Percentiles rank a stretch among this genome's conserved stretches.
Conservation (phyloP, 2,329 filamentous ascomycete genomes). For the Cladosporium austrohemisphaericum region DNA sequence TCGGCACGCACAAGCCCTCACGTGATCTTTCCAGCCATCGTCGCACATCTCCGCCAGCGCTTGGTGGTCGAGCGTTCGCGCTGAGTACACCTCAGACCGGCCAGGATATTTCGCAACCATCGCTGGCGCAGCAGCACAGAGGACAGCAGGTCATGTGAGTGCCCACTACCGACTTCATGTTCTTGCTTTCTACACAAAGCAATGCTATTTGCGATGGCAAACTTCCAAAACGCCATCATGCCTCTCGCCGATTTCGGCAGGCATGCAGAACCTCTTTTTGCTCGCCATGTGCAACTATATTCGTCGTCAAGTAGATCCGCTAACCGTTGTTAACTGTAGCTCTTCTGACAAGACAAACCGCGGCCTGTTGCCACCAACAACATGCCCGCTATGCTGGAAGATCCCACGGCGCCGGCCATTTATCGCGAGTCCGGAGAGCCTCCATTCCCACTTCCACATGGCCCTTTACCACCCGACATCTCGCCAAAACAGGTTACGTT, state of each 20-base stretch:
- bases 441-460: slow-evolving; percentile 61
- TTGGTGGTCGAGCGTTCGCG: neutral
- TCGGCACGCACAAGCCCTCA: too few species aligned
- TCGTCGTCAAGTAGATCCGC: neutral
- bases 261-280: neutral
- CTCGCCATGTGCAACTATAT: neutral
- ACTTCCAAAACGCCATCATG: too few species aligned
- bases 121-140: neutral
- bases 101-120: slow-evolving; percentile 14
- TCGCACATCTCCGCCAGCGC: neutral
- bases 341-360: neutral
- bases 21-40: too few species aligned
- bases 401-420: slow-evolving; percentile 67
- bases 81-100: slow-evolving; percentile 12
- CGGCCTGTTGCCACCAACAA: slow-evolving; percentile 24
- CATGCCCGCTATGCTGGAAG: slow-evolving; percentile 78
- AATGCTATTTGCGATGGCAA: neutral
- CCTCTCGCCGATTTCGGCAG: neutral
- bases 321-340: slow-evolving; percentile 5
- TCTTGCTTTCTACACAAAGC: too few species aligned
- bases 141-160: slow-evolving; percentile 12
- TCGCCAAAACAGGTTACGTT: slow-evolving; percentile 73
- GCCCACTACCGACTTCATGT: slow-evolving; percentile 4
- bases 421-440: slow-evolving; percentile 64
- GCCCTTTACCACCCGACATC: slow-evolving; percentile 65